Evolutionary conservation across 352 stramenopile genomes (phyloP), one percentile per base, ranked within the genome.

Genomic region (Plasmopara muralis): DNA sequence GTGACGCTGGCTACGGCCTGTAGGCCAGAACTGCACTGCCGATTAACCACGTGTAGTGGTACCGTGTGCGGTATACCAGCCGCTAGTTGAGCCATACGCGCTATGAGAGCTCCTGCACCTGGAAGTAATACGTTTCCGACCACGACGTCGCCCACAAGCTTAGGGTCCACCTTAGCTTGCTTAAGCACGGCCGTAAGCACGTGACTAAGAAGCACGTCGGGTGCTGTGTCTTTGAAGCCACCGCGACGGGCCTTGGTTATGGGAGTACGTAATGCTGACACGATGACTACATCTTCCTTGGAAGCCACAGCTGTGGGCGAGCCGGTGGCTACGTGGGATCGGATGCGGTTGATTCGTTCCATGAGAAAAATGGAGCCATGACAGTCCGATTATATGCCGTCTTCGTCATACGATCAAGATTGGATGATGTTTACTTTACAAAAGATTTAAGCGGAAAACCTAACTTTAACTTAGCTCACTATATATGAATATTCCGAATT

Each of bases 151-250:
- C 76, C 81, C 16, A 96, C 71, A 43, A 81, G 60, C 56, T 80
- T 80, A 1, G 79, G 67, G 59, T 89, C 74, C 6, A 97, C 54
- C 59, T 91, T 88, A 39, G 81, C 77, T 57, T 93, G 74, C 57
- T 87, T 77, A 29, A 96, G 55, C 28, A 96, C 75, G 6, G 82
- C 85, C 60, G 76, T 60, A 20, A 97, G 74, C 41, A 95, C 74
- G 56, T 88, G 80, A 53, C 77, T 74, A 20, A 97, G 81, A 46
- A 97, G 68, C 30, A 93, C 85, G 55, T 97, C 89, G 29, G 89
- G 86, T 35, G 85, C 96, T 10, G 85, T 96, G 67, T 96, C 84
- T 73, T 95, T 96, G 66, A 97, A 96, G 16, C 75, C 83, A 28
- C 89, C 89, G 47, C 84, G 77, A 55, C 85, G 81, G 51, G 80